phyloP scores from a whole-genome alignment of 2,329 filamentous ascomycete species.

The Diaporthe caulivora region DNA sequence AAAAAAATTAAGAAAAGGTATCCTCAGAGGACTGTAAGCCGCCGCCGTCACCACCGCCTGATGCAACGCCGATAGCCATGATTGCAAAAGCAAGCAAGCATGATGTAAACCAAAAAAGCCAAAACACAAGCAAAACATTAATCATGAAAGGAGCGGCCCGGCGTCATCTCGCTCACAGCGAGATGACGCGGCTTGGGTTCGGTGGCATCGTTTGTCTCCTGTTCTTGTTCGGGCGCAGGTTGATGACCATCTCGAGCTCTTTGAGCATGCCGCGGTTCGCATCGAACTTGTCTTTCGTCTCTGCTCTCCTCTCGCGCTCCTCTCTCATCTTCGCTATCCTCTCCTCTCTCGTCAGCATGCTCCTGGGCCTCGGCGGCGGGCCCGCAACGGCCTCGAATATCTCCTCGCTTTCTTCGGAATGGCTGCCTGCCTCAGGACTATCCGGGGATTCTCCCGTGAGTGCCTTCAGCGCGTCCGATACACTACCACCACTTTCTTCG shows the following conservation, averaged over 20 bases:
- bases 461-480: constrained; percentile 76
- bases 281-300: constrained; percentile 79
- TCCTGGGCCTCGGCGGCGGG: constrained; percentile 77
- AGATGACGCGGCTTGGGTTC: constrained; percentile 54
- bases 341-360: constrained; percentile 84
- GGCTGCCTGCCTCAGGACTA: constrained; percentile 62
- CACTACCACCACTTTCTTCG: constrained; percentile 54
- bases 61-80: constrained; percentile 34
- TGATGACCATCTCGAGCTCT: constrained; percentile 92
- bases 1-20: constrained; percentile 23
- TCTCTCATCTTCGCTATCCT: constrained; percentile 89
- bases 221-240: constrained; percentile 57
- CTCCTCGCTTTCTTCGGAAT: constrained; percentile 74
- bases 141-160: constrained; percentile 32
- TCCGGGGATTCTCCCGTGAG: constrained; percentile 78
- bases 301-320: constrained; percentile 81
- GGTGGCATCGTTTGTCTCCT: constrained; percentile 52
- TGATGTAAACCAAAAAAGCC: constrained; percentile 24
- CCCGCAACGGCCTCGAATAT: constrained; percentile 93
- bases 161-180: constrained; percentile 50
- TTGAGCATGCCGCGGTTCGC: constrained; percentile 90
- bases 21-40: constrained; percentile 18
- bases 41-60: constrained; percentile 3
- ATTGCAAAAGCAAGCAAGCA: constrained; percentile 29
- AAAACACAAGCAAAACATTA: constrained; percentile 39